phyloP scores from a whole-genome alignment of 169 alveolate species.

The Plasmodium inui region DNA sequence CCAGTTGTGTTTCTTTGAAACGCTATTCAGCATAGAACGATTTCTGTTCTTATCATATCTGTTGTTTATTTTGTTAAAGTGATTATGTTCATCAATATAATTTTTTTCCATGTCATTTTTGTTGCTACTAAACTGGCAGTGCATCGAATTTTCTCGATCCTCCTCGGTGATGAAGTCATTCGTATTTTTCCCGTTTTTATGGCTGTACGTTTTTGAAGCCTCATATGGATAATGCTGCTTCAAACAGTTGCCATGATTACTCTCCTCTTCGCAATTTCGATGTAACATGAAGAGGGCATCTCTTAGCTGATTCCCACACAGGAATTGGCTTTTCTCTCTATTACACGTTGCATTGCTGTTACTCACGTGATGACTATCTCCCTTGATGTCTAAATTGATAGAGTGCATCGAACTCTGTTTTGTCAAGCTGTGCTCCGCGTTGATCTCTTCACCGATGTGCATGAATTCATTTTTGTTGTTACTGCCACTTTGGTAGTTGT shows the following conservation, averaged over 20 bases:
- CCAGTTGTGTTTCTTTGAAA: not conserved
- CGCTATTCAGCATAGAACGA: not conserved
- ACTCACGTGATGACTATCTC: not conserved
- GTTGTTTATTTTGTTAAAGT: not conserved
- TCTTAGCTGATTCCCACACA: not conserved
- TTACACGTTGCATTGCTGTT: not conserved
- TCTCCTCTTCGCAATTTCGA: conserved; percentile 2
- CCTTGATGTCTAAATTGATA: not conserved
- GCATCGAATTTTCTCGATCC: not conserved
- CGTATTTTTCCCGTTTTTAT: not conserved
- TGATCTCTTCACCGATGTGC: not conserved
- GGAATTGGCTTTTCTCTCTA: conserved; percentile 5
- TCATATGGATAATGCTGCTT: not conserved
- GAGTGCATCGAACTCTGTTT: conserved; percentile 1
- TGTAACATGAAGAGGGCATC: conserved; percentile 4
- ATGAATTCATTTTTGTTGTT: not conserved
- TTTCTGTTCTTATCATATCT: not conserved
- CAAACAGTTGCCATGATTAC: not conserved
- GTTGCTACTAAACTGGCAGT: not conserved
- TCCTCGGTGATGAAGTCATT: not conserved
- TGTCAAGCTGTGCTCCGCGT: not conserved
- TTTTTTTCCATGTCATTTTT: not conserved
- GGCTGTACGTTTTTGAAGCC: not conserved
- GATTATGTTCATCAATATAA: not conserved
- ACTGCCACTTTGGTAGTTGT: not conserved